A percentile compares a stretch with the other conserved stretches of the same genome.
Evolutionary conservation across 2,329 filamentous ascomycete genomes (phyloP).

Genomic region (Sarocladium oryzae): DNA sequence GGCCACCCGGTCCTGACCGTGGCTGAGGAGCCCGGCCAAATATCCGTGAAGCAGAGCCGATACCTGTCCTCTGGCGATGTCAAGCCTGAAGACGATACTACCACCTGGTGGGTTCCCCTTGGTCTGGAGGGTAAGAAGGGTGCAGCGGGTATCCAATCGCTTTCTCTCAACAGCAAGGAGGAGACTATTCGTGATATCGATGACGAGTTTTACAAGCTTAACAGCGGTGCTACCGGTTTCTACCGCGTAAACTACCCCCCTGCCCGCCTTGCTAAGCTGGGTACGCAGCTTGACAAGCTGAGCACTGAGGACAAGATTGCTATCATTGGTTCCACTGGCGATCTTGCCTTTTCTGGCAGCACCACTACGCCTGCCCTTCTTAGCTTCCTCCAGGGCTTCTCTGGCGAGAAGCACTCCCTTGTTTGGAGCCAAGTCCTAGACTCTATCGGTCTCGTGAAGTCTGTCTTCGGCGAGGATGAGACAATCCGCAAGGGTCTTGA

Average conservation of each 20-base stretch:
- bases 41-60: conserved; percentile 76
- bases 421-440: conserved; percentile 84
- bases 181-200: conserved; percentile 70
- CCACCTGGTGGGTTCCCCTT: conserved; percentile 92
- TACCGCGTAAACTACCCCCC: conserved; percentile 92
- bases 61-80: conserved; percentile 91
- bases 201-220: conserved; percentile 86
- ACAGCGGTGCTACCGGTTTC: conserved; percentile 79
- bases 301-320: conserved; percentile 88
- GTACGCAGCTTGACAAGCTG: conserved; percentile 67
- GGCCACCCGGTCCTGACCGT: conserved; percentile 89
- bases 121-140: conserved; percentile 71
- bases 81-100: conserved; percentile 83
- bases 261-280: conserved; percentile 73
- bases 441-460: conserved; percentile 69
- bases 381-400: conserved; percentile 78
- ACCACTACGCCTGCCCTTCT: conserved; percentile 76
- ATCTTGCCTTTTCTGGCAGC: conserved; percentile 81
- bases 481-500: conserved; percentile 66
- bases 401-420: conserved; percentile 73
- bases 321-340: conserved; percentile 81
- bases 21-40: conserved; percentile 73
- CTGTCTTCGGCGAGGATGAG: conserved; percentile 76
- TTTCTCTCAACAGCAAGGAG: conserved; percentile 68
- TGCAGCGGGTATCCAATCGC: conserved; percentile 52